phyloP scores from a whole-genome alignment of 177 flowering plant genomes.

The Vitis hybrid region DNA sequence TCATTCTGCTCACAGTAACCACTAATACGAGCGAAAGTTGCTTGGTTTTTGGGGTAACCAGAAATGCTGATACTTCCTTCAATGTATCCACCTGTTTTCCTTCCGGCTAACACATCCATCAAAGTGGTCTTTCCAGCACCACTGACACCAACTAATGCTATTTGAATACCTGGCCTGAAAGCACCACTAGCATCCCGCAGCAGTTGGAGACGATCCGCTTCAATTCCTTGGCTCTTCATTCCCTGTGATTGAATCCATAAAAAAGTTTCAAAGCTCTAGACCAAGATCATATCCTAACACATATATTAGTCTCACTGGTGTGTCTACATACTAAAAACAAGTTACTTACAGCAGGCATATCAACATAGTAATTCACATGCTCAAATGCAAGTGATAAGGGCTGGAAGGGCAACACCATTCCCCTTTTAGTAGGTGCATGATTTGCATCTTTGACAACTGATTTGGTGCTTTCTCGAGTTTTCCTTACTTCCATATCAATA shows the following conservation, averaged over 20 bases:
- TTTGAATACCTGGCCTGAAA: constrained; percentile 59
- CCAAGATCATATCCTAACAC: background rate
- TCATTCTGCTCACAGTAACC: constrained; percentile 73
- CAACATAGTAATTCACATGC: constrained; percentile 77
- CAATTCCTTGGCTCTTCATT: constrained; percentile 59
- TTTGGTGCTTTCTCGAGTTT: constrained; percentile 10
- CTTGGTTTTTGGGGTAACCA: constrained; percentile 64
- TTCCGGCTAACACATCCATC: constrained; percentile 71
- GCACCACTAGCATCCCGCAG: constrained; percentile 55
- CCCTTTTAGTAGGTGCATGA: constrained; percentile 27
- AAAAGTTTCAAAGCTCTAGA: background rate
- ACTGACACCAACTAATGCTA: constrained; percentile 67
- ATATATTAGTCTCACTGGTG: background rate
- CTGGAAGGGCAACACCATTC: constrained; percentile 83
- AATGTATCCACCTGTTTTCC: constrained; percentile 65
- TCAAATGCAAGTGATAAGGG: constrained; percentile 73
- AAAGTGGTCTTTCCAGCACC: constrained; percentile 76
- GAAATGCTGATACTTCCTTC: constrained; percentile 61
- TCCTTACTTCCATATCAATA: constrained; percentile 25
- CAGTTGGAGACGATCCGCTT: constrained; percentile 53
- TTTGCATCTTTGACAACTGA: constrained; percentile 6
- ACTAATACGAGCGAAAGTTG: constrained; percentile 62
- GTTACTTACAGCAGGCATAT: constrained; percentile 82
- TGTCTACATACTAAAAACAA: background rate
- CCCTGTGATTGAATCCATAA: constrained; percentile 30